Evolutionary conservation across 1,284 basidiomycete species (phyloP), one percentile per base, ranked within the genome.

Genomic region (Mrakiaceae sp.): DNA sequence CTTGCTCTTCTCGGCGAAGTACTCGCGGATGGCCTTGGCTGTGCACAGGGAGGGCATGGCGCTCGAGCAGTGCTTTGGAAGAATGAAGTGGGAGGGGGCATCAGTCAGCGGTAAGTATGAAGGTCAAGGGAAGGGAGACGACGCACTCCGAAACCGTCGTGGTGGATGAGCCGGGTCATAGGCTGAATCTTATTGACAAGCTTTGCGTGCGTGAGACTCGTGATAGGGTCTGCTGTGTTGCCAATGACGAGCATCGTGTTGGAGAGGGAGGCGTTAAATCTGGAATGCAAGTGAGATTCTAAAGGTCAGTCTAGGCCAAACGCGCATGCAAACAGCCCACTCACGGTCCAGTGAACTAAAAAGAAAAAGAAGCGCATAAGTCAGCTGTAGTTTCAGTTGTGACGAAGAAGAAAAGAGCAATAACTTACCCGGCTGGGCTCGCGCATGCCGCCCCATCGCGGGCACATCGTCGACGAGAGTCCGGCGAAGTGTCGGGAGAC

Each of bases 151-250:
- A 64, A 64, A 8, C 64, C 64, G 42, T 64, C 64, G 48, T 64
- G 64, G 40, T 55, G 53, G 48, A 64, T 60, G 12, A 64, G 56
- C 5, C 46, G 46, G 12, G 58, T 56, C 40, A 56, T 40, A 11
- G 58, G 58, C 12, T 64, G 64, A 10, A 64, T 54, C 39, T 42
- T 42, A 46, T 64, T 58, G 39, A 58, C 46, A 4, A 57, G 16
- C 4, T 44, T 10, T 14, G 64, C 64, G 53, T 64, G 64, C 49
- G 55, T 60, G 53, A 55, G 48, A 0, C 52, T 49, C 10, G 64
- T 64, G 58, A 64, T 64, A n/a, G 64, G 60, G 51, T 61, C 60
- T n/a, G 62, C 62, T n/a, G 52, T 56, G 58, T 64, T 64, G 11
- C 64, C 64, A 40, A 64, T 60, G 64, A 64, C 60, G 16, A 64